Evolutionary conservation across 2,329 filamentous ascomycete species (phyloP).

Genomic region (Aaosphaeria pasadenensis): DNA sequence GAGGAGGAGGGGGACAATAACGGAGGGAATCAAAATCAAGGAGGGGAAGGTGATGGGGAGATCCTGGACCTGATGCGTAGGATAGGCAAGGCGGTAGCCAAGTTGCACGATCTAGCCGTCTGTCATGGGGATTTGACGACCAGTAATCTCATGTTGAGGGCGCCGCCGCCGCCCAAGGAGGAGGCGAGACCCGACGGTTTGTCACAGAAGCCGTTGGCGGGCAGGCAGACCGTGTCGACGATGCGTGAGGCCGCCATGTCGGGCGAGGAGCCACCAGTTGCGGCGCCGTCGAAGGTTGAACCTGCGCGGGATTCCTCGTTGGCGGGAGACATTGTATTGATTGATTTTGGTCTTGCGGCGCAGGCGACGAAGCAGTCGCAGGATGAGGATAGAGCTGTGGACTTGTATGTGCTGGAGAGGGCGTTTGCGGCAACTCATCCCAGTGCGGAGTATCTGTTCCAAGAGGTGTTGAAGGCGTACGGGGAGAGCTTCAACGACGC

Average conservation of each 20-base stretch:
- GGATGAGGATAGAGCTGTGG: slow-evolving; percentile 92
- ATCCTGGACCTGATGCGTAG: slow-evolving; percentile 59
- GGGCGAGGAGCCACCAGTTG: slow-evolving; percentile 1
- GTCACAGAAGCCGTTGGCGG: slow-evolving; percentile 1
- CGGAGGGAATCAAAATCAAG: not conserved
- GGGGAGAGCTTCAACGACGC: slow-evolving; percentile 71
- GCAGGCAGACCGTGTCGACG: slow-evolving; percentile 14
- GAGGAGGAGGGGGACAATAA: slow-evolving; percentile 12
- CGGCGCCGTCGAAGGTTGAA: not conserved
- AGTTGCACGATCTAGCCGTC: slow-evolving; percentile 78
- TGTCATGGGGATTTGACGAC: slow-evolving; percentile 96
- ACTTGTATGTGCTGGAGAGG: slow-evolving; percentile 91
- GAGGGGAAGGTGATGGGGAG: slow-evolving; percentile 19
- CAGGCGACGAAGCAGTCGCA: slow-evolving; percentile 59
- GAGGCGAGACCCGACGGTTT: not conserved
- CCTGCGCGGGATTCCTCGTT: slow-evolving; percentile 26
- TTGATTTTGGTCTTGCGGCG: slow-evolving; percentile 89
- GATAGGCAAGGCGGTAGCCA: slow-evolving; percentile 70
- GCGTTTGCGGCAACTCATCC: slow-evolving; percentile 96
- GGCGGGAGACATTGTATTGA: slow-evolving; percentile 78
- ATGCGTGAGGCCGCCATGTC: slow-evolving; percentile 22
- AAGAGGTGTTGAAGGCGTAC: slow-evolving; percentile 73
- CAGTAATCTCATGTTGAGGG: slow-evolving; percentile 83
- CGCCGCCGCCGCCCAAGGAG: not conserved
- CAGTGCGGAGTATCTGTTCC: slow-evolving; percentile 72